These are phyloP conservation scores for Capronia coronata DNA, from an alignment of 2,329 filamentous ascomycete genomes.

Conservation along the genomic window DNA sequence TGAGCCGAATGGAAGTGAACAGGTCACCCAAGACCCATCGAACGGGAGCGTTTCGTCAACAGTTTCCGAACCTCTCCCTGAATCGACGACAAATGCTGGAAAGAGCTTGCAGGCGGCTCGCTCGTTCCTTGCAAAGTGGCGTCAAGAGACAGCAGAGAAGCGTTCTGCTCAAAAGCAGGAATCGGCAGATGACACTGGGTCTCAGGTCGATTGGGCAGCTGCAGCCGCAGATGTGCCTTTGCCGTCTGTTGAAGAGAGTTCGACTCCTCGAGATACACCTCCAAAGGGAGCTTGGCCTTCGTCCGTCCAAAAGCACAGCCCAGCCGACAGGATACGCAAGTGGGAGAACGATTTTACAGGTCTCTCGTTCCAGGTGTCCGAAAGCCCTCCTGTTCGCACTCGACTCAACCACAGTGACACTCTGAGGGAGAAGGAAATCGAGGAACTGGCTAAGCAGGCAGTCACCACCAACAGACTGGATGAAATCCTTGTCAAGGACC, in stretches of 20 bases:
- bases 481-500: constrained; percentile 24
- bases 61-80: constrained; percentile 16
- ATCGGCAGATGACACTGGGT: constrained; percentile 6
- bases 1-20: constrained; percentile 1
- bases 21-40: neutral
- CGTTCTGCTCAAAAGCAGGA: constrained; percentile 6
- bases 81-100: neutral
- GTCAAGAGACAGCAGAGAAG: constrained; percentile 14
- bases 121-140: constrained; percentile 19
- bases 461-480: constrained; percentile 25
- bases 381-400: constrained; percentile 31
- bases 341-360: constrained; percentile 32
- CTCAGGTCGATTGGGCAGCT: constrained; percentile 26
- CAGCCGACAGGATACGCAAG: constrained; percentile 25
- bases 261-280: constrained; percentile 22
- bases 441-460: constrained; percentile 22
- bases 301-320: constrained; percentile 17
- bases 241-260: constrained; percentile 21
- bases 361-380: constrained; percentile 31
- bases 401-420: constrained; percentile 22
- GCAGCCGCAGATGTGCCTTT: constrained; percentile 25
- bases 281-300: constrained; percentile 19
- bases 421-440: constrained; percentile 27
- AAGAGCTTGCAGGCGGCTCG: constrained; percentile 6
- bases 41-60: constrained; percentile 11